Evolutionary conservation across 2,329 filamentous ascomycete species (phyloP).

Genomic region (Diaporthe sp.): DNA sequence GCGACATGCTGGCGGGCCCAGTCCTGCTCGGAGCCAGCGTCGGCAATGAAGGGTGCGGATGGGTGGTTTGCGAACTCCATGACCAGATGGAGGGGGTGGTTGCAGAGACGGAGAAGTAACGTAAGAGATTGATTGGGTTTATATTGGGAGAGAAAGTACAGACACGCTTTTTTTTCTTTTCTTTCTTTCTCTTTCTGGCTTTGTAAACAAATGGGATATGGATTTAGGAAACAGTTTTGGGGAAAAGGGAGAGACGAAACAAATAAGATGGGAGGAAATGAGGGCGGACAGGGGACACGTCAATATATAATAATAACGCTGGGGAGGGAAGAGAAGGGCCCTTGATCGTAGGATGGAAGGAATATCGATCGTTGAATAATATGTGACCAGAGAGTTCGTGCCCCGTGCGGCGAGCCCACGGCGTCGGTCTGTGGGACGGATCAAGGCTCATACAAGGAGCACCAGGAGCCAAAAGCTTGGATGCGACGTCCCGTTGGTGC

Average conservation of each 20-base stretch:
- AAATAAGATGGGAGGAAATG: neutral
- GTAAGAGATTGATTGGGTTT: neutral
- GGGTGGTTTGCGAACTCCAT: conserved; percentile 33
- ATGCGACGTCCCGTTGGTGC: conserved; percentile 25
- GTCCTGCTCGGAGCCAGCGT: conserved; percentile 29
- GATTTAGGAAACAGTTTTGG: neutral
- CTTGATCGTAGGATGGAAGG: conserved; percentile 21
- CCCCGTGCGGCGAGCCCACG: conserved; percentile 14
- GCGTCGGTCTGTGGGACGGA: conserved; percentile 3
- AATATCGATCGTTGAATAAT: neutral
- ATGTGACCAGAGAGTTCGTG: neutral
- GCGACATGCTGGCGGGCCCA: conserved; percentile 32
- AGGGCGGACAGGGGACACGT: conserved; percentile 6
- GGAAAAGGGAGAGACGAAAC: neutral
- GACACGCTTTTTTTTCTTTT: neutral
- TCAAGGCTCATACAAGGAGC: conserved; percentile 8
- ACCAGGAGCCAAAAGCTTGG: conserved; percentile 15
- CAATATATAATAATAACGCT: conserved; percentile 1
- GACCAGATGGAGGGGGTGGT: conserved; percentile 3
- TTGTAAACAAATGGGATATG: conserved; percentile 5
- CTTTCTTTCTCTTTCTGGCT: neutral
- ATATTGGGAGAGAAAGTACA: neutral
- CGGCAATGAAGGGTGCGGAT: conserved; percentile 28
- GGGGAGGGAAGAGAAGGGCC: neutral
- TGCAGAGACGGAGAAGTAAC: neutral